Base-by-base conservation (phyloP, 352 stramenopile species). In the Plasmopara viticola region DNA sequence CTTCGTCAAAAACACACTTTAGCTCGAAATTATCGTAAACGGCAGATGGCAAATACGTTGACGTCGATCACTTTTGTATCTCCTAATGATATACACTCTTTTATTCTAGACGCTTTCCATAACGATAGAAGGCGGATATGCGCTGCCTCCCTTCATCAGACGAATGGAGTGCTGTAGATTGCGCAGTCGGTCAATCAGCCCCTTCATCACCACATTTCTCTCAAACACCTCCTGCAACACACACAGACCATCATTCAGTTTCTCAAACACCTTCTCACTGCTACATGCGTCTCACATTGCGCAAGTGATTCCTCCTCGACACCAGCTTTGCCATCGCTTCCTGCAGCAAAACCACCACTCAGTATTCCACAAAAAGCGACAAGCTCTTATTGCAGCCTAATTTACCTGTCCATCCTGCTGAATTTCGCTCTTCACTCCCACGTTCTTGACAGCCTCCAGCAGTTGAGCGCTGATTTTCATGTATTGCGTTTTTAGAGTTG, bases 181-280 rank as follows among this genome's bases (percentile, higher is more conserved):
- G 14, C 83, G 77, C 51, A 93, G 48, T 30, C 83, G 68, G 51
- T 91, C 76, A 60, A 93, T 93, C 29, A 93, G 66, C 2, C 75
- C 75, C 60, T 91, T 90, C 78, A 93, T 89, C 51, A 91, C 83
- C 49, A 91, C 30, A 56, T 91, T 93, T 43, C 78, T 80, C 56
- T 91, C 79, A 47, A 90, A 86, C 10, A 91, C 83, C 44, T 93
- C 83, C 79, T 93, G 44, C 18, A 49, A 45, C 6, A 51, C 25
- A 51, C n/a, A 51, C 38, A 28, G 41, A 18, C 12, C 10, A 29
- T 38, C 25, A 53, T n/a, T 13, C 17, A 10, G 6, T 37, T 35
- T 44, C 25, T n/a, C 29, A 59, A 12, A 30, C 30, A 8, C 29
- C 34, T 34, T 15, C 15, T 46, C 34, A 41, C 1, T 43, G 12